A percentile compares a stretch with the other conserved stretches of the same genome.
Conservation (phyloP, 441 rosid species). For the Capsella rubella region DNA sequence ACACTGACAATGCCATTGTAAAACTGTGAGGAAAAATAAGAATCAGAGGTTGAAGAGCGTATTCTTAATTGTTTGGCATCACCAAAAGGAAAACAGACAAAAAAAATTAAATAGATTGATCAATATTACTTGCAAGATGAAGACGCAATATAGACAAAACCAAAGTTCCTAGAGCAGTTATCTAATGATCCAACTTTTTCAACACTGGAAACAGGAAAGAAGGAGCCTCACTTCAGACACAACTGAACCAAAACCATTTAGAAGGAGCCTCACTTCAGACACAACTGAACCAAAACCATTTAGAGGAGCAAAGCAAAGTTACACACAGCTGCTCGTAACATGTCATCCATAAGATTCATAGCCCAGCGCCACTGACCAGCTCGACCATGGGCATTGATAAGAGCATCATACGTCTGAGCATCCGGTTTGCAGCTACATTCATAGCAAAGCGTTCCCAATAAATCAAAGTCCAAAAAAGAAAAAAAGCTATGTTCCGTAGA, state of each 20-base stretch:
- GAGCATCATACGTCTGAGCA: constrained; percentile 87
- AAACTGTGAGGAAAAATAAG: no score
- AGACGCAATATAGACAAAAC: background rate
- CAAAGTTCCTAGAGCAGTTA: background rate
- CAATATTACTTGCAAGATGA: background rate
- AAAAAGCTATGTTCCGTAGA: background rate
- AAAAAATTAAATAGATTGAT: background rate
- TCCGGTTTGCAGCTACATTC: constrained; percentile 85
- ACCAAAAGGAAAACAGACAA: background rate
- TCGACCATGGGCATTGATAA: constrained; percentile 89
- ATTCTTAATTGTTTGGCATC: background rate
- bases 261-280: background rate
- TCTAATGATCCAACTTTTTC: no score
- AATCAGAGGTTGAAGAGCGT: background rate
- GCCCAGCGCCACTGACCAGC: constrained; percentile 97
- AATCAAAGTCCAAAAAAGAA: background rate
- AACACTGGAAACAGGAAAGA: no score
- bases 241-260: background rate
- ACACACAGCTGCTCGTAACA: constrained; percentile 90
- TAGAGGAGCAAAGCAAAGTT: constrained; percentile 53
- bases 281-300: background rate
- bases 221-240: no score
- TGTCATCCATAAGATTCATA: constrained; percentile 85
- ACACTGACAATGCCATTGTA: no score
- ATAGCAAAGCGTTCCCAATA: background rate